These are phyloP conservation scores for Dactylellina cionopaga DNA, from an alignment of 2,329 filamentous ascomycete genomes.

Conservation along the genomic window DNA sequence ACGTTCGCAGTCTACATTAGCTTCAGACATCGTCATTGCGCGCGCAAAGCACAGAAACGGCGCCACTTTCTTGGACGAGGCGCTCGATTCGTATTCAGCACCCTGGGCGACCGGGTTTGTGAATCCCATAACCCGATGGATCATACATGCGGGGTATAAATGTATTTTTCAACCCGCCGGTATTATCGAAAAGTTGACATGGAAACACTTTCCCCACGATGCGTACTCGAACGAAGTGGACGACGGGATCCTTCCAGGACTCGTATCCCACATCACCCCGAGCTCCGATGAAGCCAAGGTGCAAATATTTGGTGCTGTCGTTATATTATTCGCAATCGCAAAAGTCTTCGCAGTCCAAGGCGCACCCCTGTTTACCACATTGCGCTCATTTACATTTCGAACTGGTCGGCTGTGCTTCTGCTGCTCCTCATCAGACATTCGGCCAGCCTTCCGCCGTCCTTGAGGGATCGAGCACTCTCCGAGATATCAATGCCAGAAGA, in stretches of 20 bases:
- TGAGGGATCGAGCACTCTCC: neutral
- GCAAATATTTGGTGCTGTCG: neutral
- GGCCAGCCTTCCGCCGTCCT: neutral
- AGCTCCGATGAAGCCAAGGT: neutral
- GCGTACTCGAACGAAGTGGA: too few species aligned
- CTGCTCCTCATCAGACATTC: neutral
- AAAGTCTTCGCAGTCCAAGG: neutral
- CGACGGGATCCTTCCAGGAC: too few species aligned
- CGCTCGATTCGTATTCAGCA: too few species aligned
- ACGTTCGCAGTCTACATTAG: neutral
- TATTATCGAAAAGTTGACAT: too few species aligned
- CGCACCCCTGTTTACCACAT: neutral
- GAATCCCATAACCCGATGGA: too few species aligned
- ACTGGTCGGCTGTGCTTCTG: neutral
- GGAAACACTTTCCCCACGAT: too few species aligned
- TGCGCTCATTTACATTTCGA: neutral
- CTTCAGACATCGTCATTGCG: neutral
- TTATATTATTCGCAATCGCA: neutral
- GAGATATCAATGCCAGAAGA: neutral
- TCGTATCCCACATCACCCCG: too few species aligned
- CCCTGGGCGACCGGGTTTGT: too few species aligned
- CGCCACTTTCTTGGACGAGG: too few species aligned
- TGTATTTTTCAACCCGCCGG: too few species aligned
- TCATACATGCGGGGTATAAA: too few species aligned
- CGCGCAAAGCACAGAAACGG: neutral